Evolutionary conservation across 2,329 filamentous ascomycete species (phyloP), one percentile per base, ranked within the genome.

Genomic region (Fusarium illudens): DNA sequence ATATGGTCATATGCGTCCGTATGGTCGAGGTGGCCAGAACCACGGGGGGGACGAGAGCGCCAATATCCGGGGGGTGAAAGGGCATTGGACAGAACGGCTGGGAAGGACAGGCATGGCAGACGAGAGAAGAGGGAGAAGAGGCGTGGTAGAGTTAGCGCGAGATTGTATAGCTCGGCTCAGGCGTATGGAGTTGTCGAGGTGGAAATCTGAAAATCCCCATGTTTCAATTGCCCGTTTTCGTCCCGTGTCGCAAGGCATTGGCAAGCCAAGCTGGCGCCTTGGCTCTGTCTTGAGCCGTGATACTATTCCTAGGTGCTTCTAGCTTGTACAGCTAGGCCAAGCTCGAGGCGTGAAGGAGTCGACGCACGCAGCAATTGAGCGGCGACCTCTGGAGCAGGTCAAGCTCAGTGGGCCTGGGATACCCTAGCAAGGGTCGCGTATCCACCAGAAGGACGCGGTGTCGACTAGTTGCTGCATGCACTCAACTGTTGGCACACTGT

Each of bases 391-490:
- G 48, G 34, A 20, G 37, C 51, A 52, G 57, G 57, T 64, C 34
- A 56, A 64, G 57, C 42, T 48, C 55, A 30, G 60, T 64, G 63
- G 64, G 39, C 44, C 61, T 53, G 44, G 56, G 46, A 58, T 49
- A 12, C n/a, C 30, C 59, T 71, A 65, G 42, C 56, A 71, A 60
- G 60, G 52, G 34, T 58, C 33, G 33, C 20, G 56, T 29, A 63
- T 52, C 54, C 60, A 64, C 67, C 46, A 48, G 53, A 27, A 27
- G 44, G 65, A 64, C 44, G 60, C 50, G 58, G 46, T 58, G 58
- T 61, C 44, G 65, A 56, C 56, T 62, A 54, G 54, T 60, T 56
- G 60, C 71, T 73, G 71, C 71, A 73, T 71, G 71, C 71, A 73
- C 71, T 73, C 71, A 70, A 73, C 63, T 67, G 69, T 51, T 73